Evolutionary conservation across 352 stramenopile genomes (phyloP).

Genomic region (Aphanomyces euteiches): DNA sequence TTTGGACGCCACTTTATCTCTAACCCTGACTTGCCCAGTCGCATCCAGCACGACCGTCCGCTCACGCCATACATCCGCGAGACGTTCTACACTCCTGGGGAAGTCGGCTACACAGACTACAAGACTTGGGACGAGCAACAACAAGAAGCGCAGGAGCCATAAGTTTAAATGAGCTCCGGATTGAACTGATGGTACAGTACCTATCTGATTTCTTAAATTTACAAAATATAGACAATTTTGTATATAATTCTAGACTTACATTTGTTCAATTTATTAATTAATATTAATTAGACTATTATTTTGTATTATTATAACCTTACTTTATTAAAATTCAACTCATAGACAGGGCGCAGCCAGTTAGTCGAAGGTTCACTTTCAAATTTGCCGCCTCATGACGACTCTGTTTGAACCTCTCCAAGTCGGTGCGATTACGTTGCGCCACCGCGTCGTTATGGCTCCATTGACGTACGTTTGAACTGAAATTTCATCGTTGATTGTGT

Average conservation of each 20-base stretch:
- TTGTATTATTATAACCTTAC: not conserved
- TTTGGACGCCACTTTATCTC: conserved; percentile 71
- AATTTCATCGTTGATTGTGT: not conserved
- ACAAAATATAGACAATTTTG: not conserved
- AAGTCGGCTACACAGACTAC: conserved; percentile 33
- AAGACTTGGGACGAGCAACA: conserved; percentile 24
- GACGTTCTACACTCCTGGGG: conserved; percentile 36
- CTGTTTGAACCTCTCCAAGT: conserved; percentile 25
- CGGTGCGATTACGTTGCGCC: conserved; percentile 33
- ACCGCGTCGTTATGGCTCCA: conserved; percentile 67
- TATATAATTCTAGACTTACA: not conserved
- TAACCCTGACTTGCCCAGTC: conserved; percentile 67
- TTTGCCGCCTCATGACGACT: not conserved
- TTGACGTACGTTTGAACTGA: conserved; percentile 37
- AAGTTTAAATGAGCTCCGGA: not conserved
- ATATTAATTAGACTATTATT: not conserved
- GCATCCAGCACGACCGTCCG: conserved; percentile 44
- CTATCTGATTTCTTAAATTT: too few relatives aligned
- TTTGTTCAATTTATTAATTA: not conserved
- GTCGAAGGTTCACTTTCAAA: conserved; percentile 6
- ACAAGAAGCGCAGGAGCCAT: not conserved
- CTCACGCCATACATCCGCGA: conserved; percentile 45
- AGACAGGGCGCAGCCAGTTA: too few relatives aligned
- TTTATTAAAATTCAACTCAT: not conserved
- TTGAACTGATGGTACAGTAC: not conserved